Evolutionary conservation across 225 moss, liverwort and hornwort species (phyloP).

Genomic region (Rhytidiadelphus loreus): DNA sequence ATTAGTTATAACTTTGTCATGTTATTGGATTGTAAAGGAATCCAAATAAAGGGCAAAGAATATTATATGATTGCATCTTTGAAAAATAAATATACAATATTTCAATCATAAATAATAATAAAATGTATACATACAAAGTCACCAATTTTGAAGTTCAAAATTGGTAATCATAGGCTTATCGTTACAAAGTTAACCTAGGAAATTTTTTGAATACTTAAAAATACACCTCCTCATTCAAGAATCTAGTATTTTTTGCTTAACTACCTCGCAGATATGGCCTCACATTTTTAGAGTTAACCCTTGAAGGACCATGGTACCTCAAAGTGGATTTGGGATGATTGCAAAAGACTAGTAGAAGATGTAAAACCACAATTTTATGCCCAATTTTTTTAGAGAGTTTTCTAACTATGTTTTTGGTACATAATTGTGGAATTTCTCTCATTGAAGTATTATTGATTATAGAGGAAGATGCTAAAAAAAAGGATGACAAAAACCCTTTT

Average conservation of each 20-base stretch:
- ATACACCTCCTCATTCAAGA: background rate
- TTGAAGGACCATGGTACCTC: background rate
- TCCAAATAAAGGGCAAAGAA: no score
- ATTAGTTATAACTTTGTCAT: no score
- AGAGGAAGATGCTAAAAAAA: background rate
- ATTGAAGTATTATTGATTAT: background rate
- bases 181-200: rapidly evolving
- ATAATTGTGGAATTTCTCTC: rapidly evolving
- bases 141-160: background rate
- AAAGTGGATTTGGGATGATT: background rate
- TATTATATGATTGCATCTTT: no score
- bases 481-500: rapidly evolving
- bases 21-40: no score
- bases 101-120: no score
- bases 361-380: background rate
- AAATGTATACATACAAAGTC: no score
- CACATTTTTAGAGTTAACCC: background rate
- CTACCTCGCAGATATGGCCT: rapidly evolving
- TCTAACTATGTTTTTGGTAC: background rate
- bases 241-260: background rate
- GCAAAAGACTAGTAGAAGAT: background rate
- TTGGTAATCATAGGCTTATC: background rate
- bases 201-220: background rate
- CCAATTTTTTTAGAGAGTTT: background rate
- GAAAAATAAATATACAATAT: no score